Percentiles rank a stretch among this genome's conserved stretches.
These are phyloP conservation scores for Trichoderma gracile DNA, from an alignment of 2,329 filamentous ascomycete species.

Conservation along the genomic window DNA sequence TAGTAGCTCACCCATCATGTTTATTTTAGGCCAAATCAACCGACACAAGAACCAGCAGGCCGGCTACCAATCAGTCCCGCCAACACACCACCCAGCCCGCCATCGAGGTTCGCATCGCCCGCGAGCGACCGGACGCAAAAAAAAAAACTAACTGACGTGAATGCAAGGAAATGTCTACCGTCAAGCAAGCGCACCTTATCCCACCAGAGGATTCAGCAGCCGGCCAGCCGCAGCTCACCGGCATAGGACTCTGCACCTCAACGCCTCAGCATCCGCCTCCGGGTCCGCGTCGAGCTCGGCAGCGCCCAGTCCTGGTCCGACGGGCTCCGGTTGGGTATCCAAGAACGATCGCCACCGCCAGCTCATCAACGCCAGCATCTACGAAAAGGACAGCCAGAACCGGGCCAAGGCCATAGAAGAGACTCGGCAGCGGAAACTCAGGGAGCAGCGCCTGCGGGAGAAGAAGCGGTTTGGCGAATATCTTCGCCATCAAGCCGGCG, in stretches of 20 bases:
- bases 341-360: slow-evolving; percentile 77
- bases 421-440: slow-evolving; percentile 60
- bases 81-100: slow-evolving; percentile 34
- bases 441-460: slow-evolving; percentile 57
- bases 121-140: not conserved
- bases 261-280: slow-evolving; percentile 42
- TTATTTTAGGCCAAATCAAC: slow-evolving; percentile 69
- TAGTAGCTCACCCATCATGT: slow-evolving; percentile 30
- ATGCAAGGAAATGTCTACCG: slow-evolving; percentile 39
- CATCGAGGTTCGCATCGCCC: slow-evolving; percentile 41
- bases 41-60: slow-evolving; percentile 69
- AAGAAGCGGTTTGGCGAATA: slow-evolving; percentile 54
- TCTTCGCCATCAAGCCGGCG: slow-evolving; percentile 35
- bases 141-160: slow-evolving; percentile 22
- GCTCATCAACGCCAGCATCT: slow-evolving; percentile 77
- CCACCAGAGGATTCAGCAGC: slow-evolving; percentile 40
- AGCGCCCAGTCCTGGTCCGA: slow-evolving; percentile 38
- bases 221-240: slow-evolving; percentile 44
- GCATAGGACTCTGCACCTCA: slow-evolving; percentile 65
- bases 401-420: slow-evolving; percentile 72
- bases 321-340: slow-evolving; percentile 59
- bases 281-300: slow-evolving; percentile 43
- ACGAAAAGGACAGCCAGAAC: slow-evolving; percentile 69
- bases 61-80: slow-evolving; percentile 38
- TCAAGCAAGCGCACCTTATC: slow-evolving; percentile 39